Conservation (phyloP, 2,329 filamentous ascomycete genomes). For the Alternaria sp. region DNA sequence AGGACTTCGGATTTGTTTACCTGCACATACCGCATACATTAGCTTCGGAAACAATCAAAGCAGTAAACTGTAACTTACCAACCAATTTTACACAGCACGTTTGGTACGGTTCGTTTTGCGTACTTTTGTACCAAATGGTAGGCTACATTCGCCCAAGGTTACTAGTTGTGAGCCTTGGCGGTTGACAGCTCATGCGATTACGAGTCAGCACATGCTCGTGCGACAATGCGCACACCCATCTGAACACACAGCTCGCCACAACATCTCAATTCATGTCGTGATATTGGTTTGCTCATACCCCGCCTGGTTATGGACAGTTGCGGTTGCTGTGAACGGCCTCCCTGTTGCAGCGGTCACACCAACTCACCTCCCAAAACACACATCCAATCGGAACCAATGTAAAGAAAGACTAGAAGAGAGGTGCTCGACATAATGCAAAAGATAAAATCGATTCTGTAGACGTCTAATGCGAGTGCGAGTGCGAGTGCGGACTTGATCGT, state of each 20-base stretch:
- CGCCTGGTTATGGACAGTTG: background rate
- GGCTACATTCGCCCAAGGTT: background rate
- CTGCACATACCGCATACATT: background rate
- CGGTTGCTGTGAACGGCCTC: background rate
- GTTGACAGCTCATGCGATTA: background rate
- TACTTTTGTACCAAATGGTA: background rate
- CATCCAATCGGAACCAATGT: background rate
- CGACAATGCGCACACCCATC: background rate
- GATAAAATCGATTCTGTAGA: background rate
- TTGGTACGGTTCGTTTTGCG: background rate
- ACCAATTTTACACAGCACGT: background rate
- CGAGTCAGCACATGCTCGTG: background rate
- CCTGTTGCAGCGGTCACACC: background rate
- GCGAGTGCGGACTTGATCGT: background rate
- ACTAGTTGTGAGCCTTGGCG: background rate
- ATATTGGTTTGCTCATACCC: background rate
- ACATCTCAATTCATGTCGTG: background rate
- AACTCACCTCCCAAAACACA: background rate
- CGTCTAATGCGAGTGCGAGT: background rate
- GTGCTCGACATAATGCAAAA: background rate
- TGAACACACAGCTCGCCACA: background rate
- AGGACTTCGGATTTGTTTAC: background rate
- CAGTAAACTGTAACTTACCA: background rate
- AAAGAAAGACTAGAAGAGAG: background rate
- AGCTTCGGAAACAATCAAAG: background rate